phyloP scores from a whole-genome alignment of 805 yeast genomes.

The Maudiozyma barnettii region DNA sequence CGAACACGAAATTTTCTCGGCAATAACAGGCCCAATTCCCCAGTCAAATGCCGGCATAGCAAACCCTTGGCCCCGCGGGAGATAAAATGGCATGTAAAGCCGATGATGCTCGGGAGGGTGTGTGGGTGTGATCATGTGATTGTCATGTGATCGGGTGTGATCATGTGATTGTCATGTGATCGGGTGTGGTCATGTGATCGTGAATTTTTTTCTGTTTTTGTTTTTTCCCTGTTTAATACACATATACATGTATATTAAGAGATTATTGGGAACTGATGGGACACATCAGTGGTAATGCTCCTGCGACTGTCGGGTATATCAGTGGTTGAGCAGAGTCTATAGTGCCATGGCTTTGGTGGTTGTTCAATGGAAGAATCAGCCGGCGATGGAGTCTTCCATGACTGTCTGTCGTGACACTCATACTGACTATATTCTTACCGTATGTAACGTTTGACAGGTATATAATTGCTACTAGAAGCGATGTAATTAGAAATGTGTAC shows the following conservation, averaged over 20 bases:
- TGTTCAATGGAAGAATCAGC: neutral
- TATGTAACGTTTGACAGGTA: neutral
- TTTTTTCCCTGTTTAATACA: too few species aligned
- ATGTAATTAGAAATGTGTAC: too few species aligned
- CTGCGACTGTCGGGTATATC: neutral
- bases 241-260: too few species aligned
- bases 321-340: neutral
- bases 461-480: neutral
- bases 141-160: neutral
- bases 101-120: too few species aligned
- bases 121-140: too few species aligned
- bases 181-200: neutral
- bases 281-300: neutral
- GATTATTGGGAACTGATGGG: neutral
- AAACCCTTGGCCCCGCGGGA: too few species aligned
- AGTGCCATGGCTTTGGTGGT: too few species aligned
- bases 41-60: too few species aligned
- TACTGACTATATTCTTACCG: constrained; percentile 1
- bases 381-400: neutral
- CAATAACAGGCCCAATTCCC: too few species aligned
- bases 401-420: neutral
- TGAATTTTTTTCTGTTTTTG: too few species aligned
- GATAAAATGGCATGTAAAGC: too few species aligned
- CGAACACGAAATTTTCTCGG: too few species aligned
- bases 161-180: neutral